Evolutionary conservation across 805 yeast species (phyloP), one percentile per base, ranked within the genome.

Genomic region (Kodamaea neixiangensis): DNA sequence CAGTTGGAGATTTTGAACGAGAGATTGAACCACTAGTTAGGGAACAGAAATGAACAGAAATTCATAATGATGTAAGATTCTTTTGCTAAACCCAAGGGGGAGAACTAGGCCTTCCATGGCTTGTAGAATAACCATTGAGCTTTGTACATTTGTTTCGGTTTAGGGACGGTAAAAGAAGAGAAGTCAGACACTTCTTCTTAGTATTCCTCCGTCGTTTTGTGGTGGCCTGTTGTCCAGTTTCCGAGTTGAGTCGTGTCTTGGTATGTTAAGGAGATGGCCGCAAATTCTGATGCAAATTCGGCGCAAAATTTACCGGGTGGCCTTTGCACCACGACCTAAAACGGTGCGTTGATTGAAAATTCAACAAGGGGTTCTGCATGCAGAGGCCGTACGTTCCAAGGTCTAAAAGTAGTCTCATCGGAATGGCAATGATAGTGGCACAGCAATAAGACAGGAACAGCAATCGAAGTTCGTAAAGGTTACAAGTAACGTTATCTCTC

Each of bases 1-100:
- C 67, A 79, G 48, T 58, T 80, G 41, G 69, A 71, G 21, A 66
- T 65, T 14, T 58, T 78, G 44, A 62, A 53, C 31, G 54, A 52
- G 9, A 25, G 46, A 42, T 51, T 55, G 47, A 41, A 35, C 33
- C 11, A 14, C 4, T 33, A 37, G 25, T 29, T 14, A 22, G 11
- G 7, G 41, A 34, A 14, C 7, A 22, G 14, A 34, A 34, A 34
- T 34, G 38, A 34, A 10, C 10, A 25, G 7, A 25, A 34, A 7
- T 14, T 34, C 7, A 34, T 34, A 34, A 34, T 34, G 38, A 34
- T 34, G 38, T 34, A 34, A 34, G 18, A 15, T 34, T 14, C 15
- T 14, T 34, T 3, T 14, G 17, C 13, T 9, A 34, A 34, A 15
- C 15, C 18, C 3, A 34, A 34, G 9, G 38, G 31, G 31, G 31